Conservation (phyloP, 2,329 filamentous ascomycete species). For the Aspergillus tanneri region DNA sequence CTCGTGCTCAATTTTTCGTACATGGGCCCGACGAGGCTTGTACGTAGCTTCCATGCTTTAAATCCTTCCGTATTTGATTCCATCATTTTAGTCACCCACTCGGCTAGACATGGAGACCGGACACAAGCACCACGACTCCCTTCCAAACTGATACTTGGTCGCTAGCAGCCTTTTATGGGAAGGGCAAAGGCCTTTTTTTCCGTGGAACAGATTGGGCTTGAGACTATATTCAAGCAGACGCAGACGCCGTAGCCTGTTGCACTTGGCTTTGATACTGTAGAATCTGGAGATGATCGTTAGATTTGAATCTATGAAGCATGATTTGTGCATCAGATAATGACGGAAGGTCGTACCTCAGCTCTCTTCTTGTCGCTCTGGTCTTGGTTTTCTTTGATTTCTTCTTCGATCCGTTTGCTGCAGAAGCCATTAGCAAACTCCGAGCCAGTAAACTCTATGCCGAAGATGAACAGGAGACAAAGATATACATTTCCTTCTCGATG, state of each 20-base stretch:
- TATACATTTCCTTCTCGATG: slow-evolving; percentile 90
- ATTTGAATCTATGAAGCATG: neutral
- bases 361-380: slow-evolving; percentile 65
- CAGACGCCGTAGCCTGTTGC: slow-evolving; percentile 34
- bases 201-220: neutral
- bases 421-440: slow-evolving; percentile 8
- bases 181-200: neutral
- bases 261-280: slow-evolving; percentile 41
- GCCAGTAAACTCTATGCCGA: neutral
- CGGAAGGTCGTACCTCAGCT: slow-evolving; percentile 54
- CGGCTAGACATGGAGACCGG: neutral
- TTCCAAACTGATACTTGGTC: neutral
- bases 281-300: slow-evolving; percentile 31
- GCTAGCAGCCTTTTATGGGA: neutral
- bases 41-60: no score
- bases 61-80: no score
- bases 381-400: slow-evolving; percentile 63
- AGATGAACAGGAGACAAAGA: slow-evolving; percentile 7
- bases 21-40: no score
- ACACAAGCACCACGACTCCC: neutral
- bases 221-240: slow-evolving; percentile 30
- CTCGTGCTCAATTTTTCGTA: neutral
- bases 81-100: no score
- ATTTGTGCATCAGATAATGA: neutral
- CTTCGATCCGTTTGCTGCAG: slow-evolving; percentile 63